Conservation (phyloP, 2,329 filamentous ascomycete genomes). For the Fusarium sp. region DNA sequence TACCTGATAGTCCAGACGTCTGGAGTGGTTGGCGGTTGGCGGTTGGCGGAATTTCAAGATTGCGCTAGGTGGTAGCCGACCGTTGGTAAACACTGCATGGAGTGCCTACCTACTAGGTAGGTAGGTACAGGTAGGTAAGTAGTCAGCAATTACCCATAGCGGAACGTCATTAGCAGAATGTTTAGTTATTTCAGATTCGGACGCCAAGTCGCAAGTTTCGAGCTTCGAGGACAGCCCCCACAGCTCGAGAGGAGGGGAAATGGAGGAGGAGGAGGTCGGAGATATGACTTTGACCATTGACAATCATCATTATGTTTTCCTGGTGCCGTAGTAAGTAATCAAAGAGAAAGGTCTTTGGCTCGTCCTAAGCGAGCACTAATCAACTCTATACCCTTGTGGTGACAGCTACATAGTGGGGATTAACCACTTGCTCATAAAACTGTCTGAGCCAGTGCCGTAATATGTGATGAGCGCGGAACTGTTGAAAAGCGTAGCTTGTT, state of each 20-base stretch:
- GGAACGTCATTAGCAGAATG: conserved; percentile 27
- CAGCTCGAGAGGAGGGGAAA: not conserved
- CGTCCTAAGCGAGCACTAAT: conserved; percentile 33
- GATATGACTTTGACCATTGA: not conserved
- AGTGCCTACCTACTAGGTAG: not conserved
- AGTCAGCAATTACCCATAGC: conserved; percentile 2
- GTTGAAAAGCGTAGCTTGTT: not conserved
- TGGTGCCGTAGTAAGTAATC: conserved; percentile 30
- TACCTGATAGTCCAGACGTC: conserved; percentile 11
- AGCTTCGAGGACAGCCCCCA: conserved; percentile 5
- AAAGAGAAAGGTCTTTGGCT: conserved; percentile 17
- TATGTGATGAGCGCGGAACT: not conserved
- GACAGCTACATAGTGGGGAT: conserved; percentile 42
- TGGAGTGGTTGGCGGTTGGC: conserved; percentile 15
- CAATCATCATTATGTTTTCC: conserved; percentile 9
- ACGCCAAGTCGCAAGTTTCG: conserved; percentile 13
- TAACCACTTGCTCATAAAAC: conserved; percentile 26
- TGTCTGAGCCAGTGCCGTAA: conserved; percentile 1
- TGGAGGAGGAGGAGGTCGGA: not conserved
- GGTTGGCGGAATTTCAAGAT: conserved; percentile 29
- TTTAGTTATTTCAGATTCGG: conserved; percentile 1
- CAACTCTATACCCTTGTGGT: conserved; percentile 41
- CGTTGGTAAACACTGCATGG: conserved; percentile 19
- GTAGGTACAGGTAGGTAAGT: not conserved
- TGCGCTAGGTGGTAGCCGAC: conserved; percentile 33